Conservation (phyloP, 768 basidiomycete genomes). For the Xerocomellus chrysenteron region DNA sequence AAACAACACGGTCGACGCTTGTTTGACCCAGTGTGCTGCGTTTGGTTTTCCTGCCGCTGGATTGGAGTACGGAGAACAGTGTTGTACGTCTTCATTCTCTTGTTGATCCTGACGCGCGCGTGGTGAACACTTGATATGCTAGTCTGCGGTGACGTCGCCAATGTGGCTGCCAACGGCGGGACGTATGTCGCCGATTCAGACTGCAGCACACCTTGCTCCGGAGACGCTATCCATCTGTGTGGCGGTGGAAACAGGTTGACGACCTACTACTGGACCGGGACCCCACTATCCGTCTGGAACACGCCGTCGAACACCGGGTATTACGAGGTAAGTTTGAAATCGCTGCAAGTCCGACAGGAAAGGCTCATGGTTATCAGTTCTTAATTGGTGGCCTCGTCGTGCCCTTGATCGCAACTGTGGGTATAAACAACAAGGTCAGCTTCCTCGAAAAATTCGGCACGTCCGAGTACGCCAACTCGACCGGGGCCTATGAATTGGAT, state of each 20-base stretch:
- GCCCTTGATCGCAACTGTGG: slow-evolving; percentile 72
- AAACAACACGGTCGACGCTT: slow-evolving; percentile 65
- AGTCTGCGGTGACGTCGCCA: slow-evolving; percentile 71
- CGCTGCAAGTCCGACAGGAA: neutral
- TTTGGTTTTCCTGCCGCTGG: slow-evolving; percentile 75
- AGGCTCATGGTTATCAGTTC: slow-evolving; percentile 32
- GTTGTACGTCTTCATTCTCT: slow-evolving; percentile 50
- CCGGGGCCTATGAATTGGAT: slow-evolving; percentile 80
- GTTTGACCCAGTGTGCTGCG: slow-evolving; percentile 64
- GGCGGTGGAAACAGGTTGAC: slow-evolving; percentile 56
- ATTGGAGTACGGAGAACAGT: slow-evolving; percentile 68
- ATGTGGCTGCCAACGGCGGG: slow-evolving; percentile 43
- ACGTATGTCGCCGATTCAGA: slow-evolving; percentile 35
- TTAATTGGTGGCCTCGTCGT: slow-evolving; percentile 61
- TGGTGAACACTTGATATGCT: neutral
- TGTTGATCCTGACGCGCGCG: neutral
- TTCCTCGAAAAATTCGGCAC: slow-evolving; percentile 78
- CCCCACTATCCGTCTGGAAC: slow-evolving; percentile 57
- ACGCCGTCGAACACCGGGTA: slow-evolving; percentile 61
- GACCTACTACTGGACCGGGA: slow-evolving; percentile 54
- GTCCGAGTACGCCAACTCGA: slow-evolving; percentile 58
- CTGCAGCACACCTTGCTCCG: slow-evolving; percentile 58
- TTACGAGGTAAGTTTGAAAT: slow-evolving; percentile 56
- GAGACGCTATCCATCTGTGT: slow-evolving; percentile 68
- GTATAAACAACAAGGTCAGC: slow-evolving; percentile 78